Conservation (phyloP, 257 asterid genomes). For the Striga asiatica region DNA sequence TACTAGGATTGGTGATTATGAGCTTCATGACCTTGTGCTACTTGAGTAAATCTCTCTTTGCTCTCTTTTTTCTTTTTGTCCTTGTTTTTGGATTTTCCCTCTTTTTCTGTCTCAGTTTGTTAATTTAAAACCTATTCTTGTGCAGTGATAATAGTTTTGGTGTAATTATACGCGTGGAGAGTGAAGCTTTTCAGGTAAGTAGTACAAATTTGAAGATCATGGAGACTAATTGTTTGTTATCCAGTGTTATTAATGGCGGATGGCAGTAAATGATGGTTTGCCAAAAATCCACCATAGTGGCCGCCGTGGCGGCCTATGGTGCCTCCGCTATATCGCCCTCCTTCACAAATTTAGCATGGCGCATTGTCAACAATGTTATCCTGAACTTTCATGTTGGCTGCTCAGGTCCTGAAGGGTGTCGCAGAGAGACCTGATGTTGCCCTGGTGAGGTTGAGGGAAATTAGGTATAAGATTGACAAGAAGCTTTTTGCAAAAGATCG, state of each 20-base stretch:
- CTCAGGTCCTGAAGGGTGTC: conserved; percentile 88
- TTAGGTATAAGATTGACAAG: conserved; percentile 73
- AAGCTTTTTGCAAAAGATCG: conserved; percentile 61
- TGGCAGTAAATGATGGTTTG: too few species aligned
- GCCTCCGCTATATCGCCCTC: too few species aligned
- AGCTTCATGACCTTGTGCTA: conserved; percentile 90
- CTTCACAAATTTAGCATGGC: too few species aligned
- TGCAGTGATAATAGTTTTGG: conserved; percentile 92
- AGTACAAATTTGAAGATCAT: background rate
- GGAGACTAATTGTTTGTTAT: conserved; percentile 2
- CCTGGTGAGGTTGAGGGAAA: conserved; percentile 87
- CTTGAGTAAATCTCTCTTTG: conserved; percentile 43
- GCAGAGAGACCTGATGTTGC: conserved; percentile 91
- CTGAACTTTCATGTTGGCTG: conserved; percentile 17
- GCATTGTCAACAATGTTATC: too few species aligned
- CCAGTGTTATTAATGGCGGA: too few species aligned
- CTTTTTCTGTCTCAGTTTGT: conserved; percentile 5
- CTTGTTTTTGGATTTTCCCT: background rate
- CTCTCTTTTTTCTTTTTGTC: background rate
- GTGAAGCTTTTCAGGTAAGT: conserved; percentile 89
- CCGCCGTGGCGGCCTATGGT: too few species aligned
- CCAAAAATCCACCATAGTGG: too few species aligned
- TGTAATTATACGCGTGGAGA: conserved; percentile 86
- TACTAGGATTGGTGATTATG: conserved; percentile 83
- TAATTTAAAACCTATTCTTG: conserved; percentile 4